phyloP scores from a whole-genome alignment of 768 basidiomycete genomes.

The Ramaria sp. region DNA sequence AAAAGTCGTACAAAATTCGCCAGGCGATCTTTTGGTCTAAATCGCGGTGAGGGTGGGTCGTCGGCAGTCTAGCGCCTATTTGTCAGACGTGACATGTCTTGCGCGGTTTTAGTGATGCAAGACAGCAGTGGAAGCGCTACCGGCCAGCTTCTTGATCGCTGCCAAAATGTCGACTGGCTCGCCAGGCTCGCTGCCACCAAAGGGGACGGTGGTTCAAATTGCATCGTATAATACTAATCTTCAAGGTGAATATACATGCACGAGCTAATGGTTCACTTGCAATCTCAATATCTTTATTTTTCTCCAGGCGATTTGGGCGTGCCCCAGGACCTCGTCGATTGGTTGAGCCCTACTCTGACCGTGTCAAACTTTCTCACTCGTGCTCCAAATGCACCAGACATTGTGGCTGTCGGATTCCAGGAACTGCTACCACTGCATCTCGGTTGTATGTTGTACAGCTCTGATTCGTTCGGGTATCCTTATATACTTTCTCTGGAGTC shows the following conservation, averaged over 20 bases:
- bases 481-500: slow-evolving; percentile 35
- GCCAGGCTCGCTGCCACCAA: background rate
- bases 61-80: no score
- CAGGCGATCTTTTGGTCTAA: no score
- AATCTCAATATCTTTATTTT: background rate
- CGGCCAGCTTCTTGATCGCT: no score
- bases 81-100: no score
- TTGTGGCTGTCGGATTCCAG: slow-evolving; percentile 88
- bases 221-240: slow-evolving; percentile 90
- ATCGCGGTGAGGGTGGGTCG: no score
- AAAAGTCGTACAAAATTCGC: no score
- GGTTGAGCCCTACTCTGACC: slow-evolving; percentile 77
- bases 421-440: slow-evolving; percentile 86
- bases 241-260: slow-evolving; percentile 44
- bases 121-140: no score
- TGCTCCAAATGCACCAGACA: slow-evolving; percentile 61
- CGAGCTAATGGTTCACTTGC: background rate
- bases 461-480: background rate
- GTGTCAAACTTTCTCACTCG: slow-evolving; percentile 59
- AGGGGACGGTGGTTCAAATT: slow-evolving; percentile 51
- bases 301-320: slow-evolving; percentile 30
- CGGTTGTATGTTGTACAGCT: slow-evolving; percentile 63
- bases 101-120: no score
- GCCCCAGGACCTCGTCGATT: slow-evolving; percentile 83
- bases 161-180: background rate